These are phyloP conservation scores for Drosera capensis DNA, from an alignment of 148 eudicot genomes.

Conservation along the genomic window DNA sequence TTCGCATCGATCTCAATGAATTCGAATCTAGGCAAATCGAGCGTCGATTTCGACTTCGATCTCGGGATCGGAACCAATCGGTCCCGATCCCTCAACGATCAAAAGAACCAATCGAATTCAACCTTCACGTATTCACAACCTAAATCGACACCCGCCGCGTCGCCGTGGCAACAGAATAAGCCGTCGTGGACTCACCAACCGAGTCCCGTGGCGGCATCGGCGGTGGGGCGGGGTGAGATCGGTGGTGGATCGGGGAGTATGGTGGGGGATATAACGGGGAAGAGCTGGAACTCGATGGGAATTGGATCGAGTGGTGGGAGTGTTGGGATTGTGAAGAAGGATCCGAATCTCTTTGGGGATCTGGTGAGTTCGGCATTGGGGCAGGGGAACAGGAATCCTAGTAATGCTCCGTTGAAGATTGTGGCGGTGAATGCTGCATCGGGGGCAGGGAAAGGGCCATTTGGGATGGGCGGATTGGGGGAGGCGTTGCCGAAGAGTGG, in stretches of 20 bases:
- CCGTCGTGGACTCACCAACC: constrained; percentile 90
- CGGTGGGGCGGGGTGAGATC: constrained; percentile 23
- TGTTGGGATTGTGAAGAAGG: constrained; percentile 64
- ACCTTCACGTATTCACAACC: constrained; percentile 11
- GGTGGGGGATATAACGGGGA: constrained; percentile 85
- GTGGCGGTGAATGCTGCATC: constrained; percentile 12
- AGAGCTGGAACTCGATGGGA: constrained; percentile 44
- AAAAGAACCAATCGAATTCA: constrained; percentile 32
- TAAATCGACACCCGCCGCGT: constrained; percentile 18
- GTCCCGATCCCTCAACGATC: constrained; percentile 44
- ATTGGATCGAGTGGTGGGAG: constrained; percentile 12
- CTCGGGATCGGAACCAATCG: constrained; percentile 45
- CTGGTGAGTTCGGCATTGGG: constrained; percentile 57
- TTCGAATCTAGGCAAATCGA: constrained; percentile 42
- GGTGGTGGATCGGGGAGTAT: constrained; percentile 54
- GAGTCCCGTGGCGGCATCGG: constrained; percentile 25
- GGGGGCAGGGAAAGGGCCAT: constrained; percentile 21
- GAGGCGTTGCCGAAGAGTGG: constrained; percentile 49
- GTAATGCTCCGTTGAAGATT: constrained; percentile 64
- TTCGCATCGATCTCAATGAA: constrained; percentile 23
- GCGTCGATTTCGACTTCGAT: constrained; percentile 58
- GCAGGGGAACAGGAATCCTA: constrained; percentile 24
- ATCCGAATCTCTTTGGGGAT: constrained; percentile 80
- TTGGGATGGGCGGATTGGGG: constrained; percentile 48
- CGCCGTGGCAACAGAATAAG: constrained; percentile 52